phyloP scores from a whole-genome alignment of 2,329 filamentous ascomycete genomes.

The Chlorencoelia australis region DNA sequence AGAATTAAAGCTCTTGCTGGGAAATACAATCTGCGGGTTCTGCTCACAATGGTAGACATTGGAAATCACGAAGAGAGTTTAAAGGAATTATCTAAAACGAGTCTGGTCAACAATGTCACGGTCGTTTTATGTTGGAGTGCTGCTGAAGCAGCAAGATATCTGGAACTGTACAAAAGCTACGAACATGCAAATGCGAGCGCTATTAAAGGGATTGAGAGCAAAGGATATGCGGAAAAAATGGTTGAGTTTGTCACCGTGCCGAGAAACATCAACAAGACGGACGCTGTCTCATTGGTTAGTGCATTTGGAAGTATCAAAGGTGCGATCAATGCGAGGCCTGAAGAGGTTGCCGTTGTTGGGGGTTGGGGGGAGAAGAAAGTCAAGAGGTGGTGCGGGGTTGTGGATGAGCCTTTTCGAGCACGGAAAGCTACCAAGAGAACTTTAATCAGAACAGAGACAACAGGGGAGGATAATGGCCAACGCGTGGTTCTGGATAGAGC shows the following conservation, averaged over 20 bases:
- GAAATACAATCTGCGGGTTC: conserved; percentile 75
- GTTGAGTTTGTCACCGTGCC: conserved; percentile 91
- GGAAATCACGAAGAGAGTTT: conserved; percentile 84
- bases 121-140: conserved; percentile 90
- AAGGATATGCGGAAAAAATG: conserved; percentile 74
- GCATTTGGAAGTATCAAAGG: conserved; percentile 84
- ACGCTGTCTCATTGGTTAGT: conserved; percentile 80
- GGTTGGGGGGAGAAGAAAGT: conserved; percentile 97
- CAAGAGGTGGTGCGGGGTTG: conserved; percentile 69
- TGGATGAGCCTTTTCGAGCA: conserved; percentile 76
- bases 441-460: conserved; percentile 22
- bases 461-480: conserved; percentile 9
- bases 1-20: conserved; percentile 77
- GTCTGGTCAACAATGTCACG: conserved; percentile 84
- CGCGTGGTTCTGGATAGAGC: conserved; percentile 32
- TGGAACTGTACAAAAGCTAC: conserved; percentile 91
- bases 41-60: conserved; percentile 91
- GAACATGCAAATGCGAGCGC: conserved; percentile 72
- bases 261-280: conserved; percentile 84
- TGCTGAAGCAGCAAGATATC: conserved; percentile 83
- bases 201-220: conserved; percentile 77
- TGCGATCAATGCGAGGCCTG: conserved; percentile 77
- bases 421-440: conserved; percentile 55
- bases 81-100: conserved; percentile 86
- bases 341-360: conserved; percentile 73